phyloP scores from a whole-genome alignment of 2,329 filamentous ascomycete genomes.

The Corinectria fuckeliana region DNA sequence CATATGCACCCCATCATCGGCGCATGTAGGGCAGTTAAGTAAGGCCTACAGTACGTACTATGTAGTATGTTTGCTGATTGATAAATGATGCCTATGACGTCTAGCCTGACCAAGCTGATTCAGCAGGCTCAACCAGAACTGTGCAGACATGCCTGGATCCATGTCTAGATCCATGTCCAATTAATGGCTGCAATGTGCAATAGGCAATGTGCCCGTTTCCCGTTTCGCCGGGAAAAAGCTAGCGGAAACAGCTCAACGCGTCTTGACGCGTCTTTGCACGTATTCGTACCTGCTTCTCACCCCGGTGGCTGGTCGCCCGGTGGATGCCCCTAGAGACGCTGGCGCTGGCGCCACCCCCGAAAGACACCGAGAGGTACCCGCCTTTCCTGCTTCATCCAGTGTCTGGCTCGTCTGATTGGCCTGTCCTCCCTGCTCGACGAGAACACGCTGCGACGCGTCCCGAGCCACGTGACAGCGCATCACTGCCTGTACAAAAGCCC shows the following conservation, averaged over 20 bases:
- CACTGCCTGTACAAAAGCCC: conserved; percentile 47
- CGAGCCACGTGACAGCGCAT: conserved; percentile 47
- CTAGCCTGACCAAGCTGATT: conserved; percentile 34
- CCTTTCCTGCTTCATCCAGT: conserved; percentile 29
- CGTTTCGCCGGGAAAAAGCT: conserved; percentile 7
- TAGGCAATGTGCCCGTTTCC: not conserved
- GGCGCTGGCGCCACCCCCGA: conserved; percentile 23
- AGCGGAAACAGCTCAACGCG: conserved; percentile 24
- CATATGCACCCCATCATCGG: conserved; percentile 26
- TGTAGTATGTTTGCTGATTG: conserved; percentile 41
- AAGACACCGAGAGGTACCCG: conserved; percentile 20
- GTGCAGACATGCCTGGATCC: not conserved
- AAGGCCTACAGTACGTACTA: not conserved
- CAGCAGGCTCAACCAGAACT: conserved; percentile 26
- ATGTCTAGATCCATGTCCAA: conserved; percentile 1
- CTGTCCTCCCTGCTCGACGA: conserved; percentile 30
- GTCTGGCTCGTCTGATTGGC: conserved; percentile 33
- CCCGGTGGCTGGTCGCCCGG: conserved; percentile 31
- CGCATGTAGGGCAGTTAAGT: conserved; percentile 11
- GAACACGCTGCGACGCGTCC: conserved; percentile 46
- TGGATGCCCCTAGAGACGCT: conserved; percentile 24
- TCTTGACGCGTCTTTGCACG: conserved; percentile 30
- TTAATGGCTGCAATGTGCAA: not conserved
- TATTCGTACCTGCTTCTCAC: conserved; percentile 24
- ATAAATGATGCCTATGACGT: conserved; percentile 37